Conservation (phyloP, 2,329 filamentous ascomycete species). For the Madurella mycetomatis region DNA sequence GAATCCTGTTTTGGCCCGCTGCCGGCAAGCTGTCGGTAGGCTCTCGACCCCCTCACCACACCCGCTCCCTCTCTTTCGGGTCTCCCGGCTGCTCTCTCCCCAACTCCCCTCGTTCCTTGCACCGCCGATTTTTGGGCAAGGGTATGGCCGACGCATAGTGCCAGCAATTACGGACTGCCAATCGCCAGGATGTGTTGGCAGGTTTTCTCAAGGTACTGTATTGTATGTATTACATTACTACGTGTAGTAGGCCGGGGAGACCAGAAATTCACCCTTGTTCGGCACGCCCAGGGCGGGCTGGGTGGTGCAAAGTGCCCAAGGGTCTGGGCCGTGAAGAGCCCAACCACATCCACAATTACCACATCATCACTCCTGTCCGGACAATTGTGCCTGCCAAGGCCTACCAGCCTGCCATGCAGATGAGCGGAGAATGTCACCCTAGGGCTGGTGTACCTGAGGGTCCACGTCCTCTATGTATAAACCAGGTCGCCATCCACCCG, state of each 20-base stretch:
- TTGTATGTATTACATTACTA: no score
- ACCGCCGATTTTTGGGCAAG: no score
- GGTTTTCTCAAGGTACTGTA: no score
- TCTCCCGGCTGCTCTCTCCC: background rate
- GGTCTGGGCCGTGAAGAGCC: slow-evolving; percentile 1
- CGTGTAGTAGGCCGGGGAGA: no score
- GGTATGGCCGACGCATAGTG: no score
- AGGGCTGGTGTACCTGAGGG: background rate
- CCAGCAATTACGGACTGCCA: background rate
- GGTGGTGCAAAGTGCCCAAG: no score
- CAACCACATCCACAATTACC: background rate
- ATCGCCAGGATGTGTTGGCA: background rate
- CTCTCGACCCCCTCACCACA: background rate
- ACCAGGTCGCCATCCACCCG: background rate
- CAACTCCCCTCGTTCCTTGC: background rate
- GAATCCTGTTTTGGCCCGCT: background rate
- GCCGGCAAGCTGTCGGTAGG: background rate
- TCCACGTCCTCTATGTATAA: slow-evolving; percentile 8
- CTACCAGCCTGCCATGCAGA: slow-evolving; percentile 5
- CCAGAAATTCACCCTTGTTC: no score
- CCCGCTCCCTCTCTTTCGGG: background rate
- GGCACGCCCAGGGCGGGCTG: no score
- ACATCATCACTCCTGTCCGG: background rate
- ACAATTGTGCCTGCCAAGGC: slow-evolving; percentile 7
- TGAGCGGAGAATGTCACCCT: slow-evolving; percentile 9